Evolutionary conservation across 163 green algal genomes (phyloP), one percentile per base, ranked within the genome.

Genomic region (Scenedesmus sp.): DNA sequence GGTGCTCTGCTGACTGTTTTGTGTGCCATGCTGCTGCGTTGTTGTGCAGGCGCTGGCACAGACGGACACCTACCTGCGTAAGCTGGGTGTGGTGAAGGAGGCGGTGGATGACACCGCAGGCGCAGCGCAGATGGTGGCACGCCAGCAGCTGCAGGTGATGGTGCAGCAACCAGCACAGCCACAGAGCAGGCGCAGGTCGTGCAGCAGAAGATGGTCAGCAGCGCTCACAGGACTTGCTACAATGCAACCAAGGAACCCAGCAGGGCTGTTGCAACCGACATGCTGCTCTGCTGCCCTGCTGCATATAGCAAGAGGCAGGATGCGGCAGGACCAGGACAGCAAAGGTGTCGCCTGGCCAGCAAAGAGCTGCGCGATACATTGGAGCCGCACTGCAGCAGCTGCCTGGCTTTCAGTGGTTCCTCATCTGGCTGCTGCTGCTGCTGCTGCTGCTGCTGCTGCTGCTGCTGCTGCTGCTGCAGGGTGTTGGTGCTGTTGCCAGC

Each of bases 81-180:
- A 76, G 16, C 76, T 97, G 90, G 91, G 94, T 30, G 95, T 98
- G 35, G 94, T 96, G 7, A 95, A 96, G 42, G 96, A 99, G 91
- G 97, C 96, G 18, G 96, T 99, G 6, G 96, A 99, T 86, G 98
- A 99, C 94, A 99, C 98, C 0, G 98, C 97, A n/a, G 97, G 96
- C 26, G 95, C 96, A 72, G 96, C 95, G 59, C 91, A 95, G 43
- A 94, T 94, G 73, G 90, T 95, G 81, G 90, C 93, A n/a, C 42
- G 51, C 30, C 86, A 92, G 51, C 42, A 88, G 81, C 84, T 94
- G 43, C 70, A 94, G 91, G 88, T 90, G n/a, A 18, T 1, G 35
- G n/a, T 30, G 26, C 24, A 37, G 30, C 65, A 76, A 2, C 7
- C 4, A 13, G 26, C 4, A n/a, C 35, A 72, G 20, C 53, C 33